Conservation (phyloP, 1,284 basidiomycete species). For the Anthracocystis setariae region DNA sequence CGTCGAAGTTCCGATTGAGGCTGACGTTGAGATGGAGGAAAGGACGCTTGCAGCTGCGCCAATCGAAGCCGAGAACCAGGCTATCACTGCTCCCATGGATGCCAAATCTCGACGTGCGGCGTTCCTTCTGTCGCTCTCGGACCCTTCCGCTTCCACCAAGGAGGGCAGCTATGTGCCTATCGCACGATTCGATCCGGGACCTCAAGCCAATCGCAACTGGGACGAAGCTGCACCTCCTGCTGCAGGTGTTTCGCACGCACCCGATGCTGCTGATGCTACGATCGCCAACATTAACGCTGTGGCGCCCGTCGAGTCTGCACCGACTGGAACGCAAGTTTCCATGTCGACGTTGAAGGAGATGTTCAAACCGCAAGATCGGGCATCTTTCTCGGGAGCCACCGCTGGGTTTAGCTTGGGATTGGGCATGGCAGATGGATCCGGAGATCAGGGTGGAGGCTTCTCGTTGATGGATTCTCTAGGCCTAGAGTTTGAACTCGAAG, state of each 20-base stretch:
- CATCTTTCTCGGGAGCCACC: constrained; percentile 5
- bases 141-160: background rate
- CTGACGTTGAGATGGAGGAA: constrained; percentile 13
- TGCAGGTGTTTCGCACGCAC: background rate
- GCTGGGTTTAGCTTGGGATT: constrained; percentile 28
- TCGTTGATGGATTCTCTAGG: constrained; percentile 59
- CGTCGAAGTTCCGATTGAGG: background rate
- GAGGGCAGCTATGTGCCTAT: constrained; percentile 22
- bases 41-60: constrained; percentile 1
- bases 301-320: background rate
- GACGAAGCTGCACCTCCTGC: background rate
- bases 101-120: constrained; percentile 32
- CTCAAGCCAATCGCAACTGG: background rate
- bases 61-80: background rate
- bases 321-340: constrained; percentile 20
- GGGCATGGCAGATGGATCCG: constrained; percentile 4
- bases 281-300: background rate
- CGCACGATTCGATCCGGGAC: constrained; percentile 45
- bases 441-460: constrained; percentile 36
- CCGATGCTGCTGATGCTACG: background rate
- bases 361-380: constrained; percentile 59
- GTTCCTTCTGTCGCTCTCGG: constrained; percentile 17
- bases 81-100: constrained; percentile 8
- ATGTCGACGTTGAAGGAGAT: constrained; percentile 60
- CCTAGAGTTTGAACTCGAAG: constrained; percentile 51